Percentiles rank a stretch among this genome's conserved stretches.
These are phyloP conservation scores for Geopyxis carbonaria DNA, from an alignment of 495 filamentous ascomycete genomes.

Conservation along the genomic window DNA sequence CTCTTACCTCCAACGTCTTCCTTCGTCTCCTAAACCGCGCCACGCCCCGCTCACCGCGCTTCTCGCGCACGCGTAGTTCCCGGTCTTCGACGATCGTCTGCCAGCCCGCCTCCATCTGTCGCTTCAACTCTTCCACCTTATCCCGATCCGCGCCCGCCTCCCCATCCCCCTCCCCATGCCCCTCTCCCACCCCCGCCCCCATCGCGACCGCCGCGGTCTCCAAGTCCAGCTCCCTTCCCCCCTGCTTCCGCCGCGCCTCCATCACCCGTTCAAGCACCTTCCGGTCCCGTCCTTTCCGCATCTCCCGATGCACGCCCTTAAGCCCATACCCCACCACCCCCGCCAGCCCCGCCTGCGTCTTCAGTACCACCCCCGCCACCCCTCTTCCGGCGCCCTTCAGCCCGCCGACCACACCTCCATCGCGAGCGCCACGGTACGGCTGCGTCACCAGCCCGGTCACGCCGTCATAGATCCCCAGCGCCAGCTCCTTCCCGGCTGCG, in stretches of 20 bases:
- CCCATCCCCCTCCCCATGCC: conserved; percentile 11
- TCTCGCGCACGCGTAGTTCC: conserved; percentile 7
- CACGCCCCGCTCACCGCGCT: conserved; percentile 2
- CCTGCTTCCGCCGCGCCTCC: conserved; percentile 14
- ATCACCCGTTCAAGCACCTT: conserved; percentile 13
- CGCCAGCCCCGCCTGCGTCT: conserved; percentile 45
- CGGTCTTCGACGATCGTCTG: conserved; percentile 13
- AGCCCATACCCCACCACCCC: conserved; percentile 48
- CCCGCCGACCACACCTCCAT: conserved; percentile 42
- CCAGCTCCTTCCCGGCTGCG: conserved; percentile 50
- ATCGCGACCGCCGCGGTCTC: conserved; percentile 19
- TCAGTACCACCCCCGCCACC: conserved; percentile 53
- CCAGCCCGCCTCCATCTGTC: conserved; percentile 12
- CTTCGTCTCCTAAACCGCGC: too few relatives aligned
- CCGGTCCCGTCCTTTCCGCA: conserved; percentile 29
- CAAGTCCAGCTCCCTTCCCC: conserved; percentile 18
- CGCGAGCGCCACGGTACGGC: conserved; percentile 43
- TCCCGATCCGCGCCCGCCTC: conserved; percentile 15
- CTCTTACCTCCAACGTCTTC: too few relatives aligned
- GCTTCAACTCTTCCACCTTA: conserved; percentile 10
- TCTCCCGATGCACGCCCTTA: conserved; percentile 45
- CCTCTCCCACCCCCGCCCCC: conserved; percentile 22
- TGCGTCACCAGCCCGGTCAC: conserved; percentile 51
- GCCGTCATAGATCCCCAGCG: conserved; percentile 56
- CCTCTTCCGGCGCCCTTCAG: conserved; percentile 58